These are phyloP conservation scores for Arxiozyma telluris DNA, from an alignment of 1,139 yeast genomes.

Conservation along the genomic window DNA sequence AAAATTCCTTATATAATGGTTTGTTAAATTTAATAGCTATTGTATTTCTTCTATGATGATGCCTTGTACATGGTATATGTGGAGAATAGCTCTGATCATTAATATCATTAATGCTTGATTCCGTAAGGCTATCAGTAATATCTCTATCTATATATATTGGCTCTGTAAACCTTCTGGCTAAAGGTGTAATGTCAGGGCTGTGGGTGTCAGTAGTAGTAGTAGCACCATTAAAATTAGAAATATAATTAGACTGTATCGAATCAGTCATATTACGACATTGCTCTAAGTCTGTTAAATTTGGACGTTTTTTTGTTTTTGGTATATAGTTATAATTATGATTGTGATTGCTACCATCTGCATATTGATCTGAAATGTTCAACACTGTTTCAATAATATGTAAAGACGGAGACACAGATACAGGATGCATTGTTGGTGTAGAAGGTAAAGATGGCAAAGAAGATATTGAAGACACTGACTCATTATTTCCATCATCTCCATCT, in stretches of 20 bases:
- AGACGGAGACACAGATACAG: neutral
- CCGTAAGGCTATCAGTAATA: neutral
- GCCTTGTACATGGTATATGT: constrained; percentile 18
- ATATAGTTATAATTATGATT: too few relatives aligned
- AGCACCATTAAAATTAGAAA: neutral
- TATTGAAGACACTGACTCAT: neutral
- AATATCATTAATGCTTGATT: neutral
- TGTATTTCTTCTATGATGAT: constrained; percentile 30
- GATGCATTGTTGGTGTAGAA: neutral
- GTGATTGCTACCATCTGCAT: neutral
- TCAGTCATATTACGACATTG: neutral
- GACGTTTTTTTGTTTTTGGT: neutral
- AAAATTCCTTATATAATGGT: constrained; percentile 14
- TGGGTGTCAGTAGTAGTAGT: neutral
- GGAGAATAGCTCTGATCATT: neutral
- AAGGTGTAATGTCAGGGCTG: neutral
- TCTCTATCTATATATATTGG: constrained; percentile 1
- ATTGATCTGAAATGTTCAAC: constrained; percentile 2
- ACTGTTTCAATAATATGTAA: constrained; percentile 5
- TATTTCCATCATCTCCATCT: constrained; percentile 1
- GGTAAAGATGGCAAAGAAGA: neutral
- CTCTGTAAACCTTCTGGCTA: constrained; percentile 9
- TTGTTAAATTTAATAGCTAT: constrained; percentile 27
- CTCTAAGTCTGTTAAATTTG: neutral
- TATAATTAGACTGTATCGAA: neutral